phyloP scores from a whole-genome alignment of 164 flowering plant genomes.

The Nelumbo lutea region DNA sequence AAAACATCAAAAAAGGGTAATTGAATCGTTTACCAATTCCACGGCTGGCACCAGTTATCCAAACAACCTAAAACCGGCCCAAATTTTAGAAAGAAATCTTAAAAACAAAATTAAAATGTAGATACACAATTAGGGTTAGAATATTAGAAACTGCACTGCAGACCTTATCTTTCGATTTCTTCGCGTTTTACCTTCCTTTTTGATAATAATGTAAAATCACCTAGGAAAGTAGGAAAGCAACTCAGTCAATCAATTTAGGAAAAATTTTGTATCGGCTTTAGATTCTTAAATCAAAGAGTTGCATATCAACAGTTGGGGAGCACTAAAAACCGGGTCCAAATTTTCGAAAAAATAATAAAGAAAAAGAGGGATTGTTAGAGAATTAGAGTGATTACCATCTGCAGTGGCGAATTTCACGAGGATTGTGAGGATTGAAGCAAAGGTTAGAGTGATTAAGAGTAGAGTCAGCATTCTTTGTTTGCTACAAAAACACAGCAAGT shows the following conservation, averaged over 20 bases:
- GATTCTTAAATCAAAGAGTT: not conserved
- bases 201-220: constrained; percentile 68
- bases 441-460: constrained; percentile 10
- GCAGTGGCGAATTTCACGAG: constrained; percentile 43
- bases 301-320: no score
- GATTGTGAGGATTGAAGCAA: constrained; percentile 17
- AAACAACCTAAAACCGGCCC: constrained; percentile 52
- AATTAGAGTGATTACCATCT: constrained; percentile 42
- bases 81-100: not conserved
- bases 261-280: no score
- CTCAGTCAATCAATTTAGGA: not conserved
- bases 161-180: constrained; percentile 78
- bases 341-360: not conserved
- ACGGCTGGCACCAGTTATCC: constrained; percentile 96
- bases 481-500: not conserved
- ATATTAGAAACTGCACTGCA: not conserved
- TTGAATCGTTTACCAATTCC: constrained; percentile 63
- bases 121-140: not conserved
- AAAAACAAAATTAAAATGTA: not conserved
- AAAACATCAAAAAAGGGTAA: no score
- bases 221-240: constrained; percentile 23
- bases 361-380: not conserved
- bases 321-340: not conserved
- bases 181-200: constrained; percentile 57
- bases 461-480: constrained; percentile 10